phyloP scores from a whole-genome alignment of 768 basidiomycete species.

The Auricularia heimuer region DNA sequence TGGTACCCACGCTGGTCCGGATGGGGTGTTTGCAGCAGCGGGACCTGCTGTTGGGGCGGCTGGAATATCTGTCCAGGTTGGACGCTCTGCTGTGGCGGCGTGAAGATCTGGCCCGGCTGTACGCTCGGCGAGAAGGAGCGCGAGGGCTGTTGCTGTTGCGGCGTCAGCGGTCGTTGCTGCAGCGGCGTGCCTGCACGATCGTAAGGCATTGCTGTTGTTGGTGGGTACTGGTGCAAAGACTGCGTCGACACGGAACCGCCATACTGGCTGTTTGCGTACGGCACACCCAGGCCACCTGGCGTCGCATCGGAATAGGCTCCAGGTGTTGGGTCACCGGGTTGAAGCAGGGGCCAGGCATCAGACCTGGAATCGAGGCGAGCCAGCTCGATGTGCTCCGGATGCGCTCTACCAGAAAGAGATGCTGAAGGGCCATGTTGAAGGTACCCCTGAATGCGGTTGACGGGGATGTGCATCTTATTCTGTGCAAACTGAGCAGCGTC shows the following conservation, averaged over 20 bases:
- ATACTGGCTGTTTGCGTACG: neutral
- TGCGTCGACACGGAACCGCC: neutral
- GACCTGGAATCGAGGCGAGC: neutral
- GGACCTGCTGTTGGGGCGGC: neutral
- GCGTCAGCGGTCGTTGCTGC: neutral
- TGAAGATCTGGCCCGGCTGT: neutral
- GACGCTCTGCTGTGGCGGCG: neutral
- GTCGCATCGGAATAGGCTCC: neutral
- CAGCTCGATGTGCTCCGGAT: neutral
- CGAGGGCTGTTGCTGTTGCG: neutral
- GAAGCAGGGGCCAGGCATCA: neutral
- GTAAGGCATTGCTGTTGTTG: neutral
- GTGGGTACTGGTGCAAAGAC: neutral
- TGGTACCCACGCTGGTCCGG: neutral
- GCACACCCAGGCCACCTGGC: neutral
- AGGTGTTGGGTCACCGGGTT: neutral
- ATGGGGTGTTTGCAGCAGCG: neutral
- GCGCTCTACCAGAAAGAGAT: neutral
- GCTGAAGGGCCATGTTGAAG: neutral
- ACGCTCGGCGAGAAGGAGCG: neutral
- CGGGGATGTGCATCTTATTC: neutral
- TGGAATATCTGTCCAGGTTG: neutral
- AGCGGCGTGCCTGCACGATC: neutral
- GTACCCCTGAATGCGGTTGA: neutral
- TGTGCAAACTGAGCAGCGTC: constrained; percentile 11